These are phyloP conservation scores for Penicillium aurantiogriseum DNA, from an alignment of 2,329 filamentous ascomycete genomes.

Conservation along the genomic window DNA sequence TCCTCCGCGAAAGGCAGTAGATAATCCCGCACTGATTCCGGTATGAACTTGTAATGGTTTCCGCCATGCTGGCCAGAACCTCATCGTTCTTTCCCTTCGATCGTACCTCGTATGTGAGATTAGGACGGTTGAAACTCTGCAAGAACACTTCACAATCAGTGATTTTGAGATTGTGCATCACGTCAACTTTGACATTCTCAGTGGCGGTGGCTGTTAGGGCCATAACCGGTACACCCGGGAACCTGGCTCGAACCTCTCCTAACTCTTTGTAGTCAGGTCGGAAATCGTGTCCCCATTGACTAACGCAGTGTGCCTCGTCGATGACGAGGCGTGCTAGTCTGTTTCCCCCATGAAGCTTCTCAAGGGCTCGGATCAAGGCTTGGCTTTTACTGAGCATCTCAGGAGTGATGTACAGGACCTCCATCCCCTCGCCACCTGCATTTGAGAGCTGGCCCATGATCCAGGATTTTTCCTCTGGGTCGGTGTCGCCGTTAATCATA, in stretches of 20 bases:
- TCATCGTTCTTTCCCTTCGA: conserved; percentile 63
- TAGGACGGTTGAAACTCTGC: conserved; percentile 96
- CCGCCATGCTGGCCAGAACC: conserved; percentile 53
- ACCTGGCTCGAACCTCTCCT: conserved; percentile 68
- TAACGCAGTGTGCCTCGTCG: conserved; percentile 98
- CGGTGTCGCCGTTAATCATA: conserved; percentile 76
- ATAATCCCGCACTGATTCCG: conserved; percentile 78
- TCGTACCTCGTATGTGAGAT: conserved; percentile 83
- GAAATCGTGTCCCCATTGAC: conserved; percentile 98
- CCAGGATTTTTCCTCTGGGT: conserved; percentile 59
- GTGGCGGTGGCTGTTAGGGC: conserved; percentile 95
- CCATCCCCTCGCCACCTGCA: conserved; percentile 69
- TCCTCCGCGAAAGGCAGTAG: conserved; percentile 83
- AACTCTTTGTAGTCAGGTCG: conserved; percentile 91
- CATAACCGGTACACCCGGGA: conserved; percentile 82
- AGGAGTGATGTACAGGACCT: conserved; percentile 91
- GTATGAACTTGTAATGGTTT: conserved; percentile 68
- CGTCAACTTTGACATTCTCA: conserved; percentile 84
- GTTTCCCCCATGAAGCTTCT: conserved; percentile 64
- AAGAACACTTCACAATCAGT: conserved; percentile 72
- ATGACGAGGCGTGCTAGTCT: conserved; percentile 90
- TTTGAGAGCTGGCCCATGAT: conserved; percentile 66
- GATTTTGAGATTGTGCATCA: conserved; percentile 88
- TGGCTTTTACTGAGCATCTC: conserved; percentile 90
- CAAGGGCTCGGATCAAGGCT: conserved; percentile 64